Percentiles rank a stretch among this genome's conserved stretches.
These are phyloP conservation scores for Colletotrichum somersetense DNA, from an alignment of 2,329 filamentous ascomycete species.

Conservation along the genomic window DNA sequence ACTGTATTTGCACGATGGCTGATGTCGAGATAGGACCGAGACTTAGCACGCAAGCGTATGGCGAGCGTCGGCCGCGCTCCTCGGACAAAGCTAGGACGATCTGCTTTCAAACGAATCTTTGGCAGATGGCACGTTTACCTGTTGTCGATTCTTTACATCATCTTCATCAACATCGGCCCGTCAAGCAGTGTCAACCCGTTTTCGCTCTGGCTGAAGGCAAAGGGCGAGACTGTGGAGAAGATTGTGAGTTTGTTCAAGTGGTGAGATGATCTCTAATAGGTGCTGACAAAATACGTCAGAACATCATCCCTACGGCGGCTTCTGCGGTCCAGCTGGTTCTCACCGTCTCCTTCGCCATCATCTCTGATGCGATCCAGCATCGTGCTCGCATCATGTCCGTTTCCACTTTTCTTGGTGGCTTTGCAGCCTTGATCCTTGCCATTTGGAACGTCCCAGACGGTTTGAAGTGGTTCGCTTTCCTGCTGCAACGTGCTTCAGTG, in stretches of 20 bases:
- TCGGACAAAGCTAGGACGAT: constrained; percentile 64
- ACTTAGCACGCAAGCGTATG: constrained; percentile 28
- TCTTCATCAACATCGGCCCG: constrained; percentile 64
- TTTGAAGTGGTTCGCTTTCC: constrained; percentile 66
- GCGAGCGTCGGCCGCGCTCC: constrained; percentile 61
- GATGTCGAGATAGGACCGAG: constrained; percentile 11
- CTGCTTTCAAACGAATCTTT: constrained; percentile 37
- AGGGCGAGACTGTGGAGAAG: constrained; percentile 61
- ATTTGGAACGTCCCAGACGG: constrained; percentile 69
- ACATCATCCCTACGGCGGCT: constrained; percentile 36
- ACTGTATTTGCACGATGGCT: neutral
- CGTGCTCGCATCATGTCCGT: constrained; percentile 36
- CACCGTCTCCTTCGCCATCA: constrained; percentile 33
- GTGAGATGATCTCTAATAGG: too few relatives aligned
- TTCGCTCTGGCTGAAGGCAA: constrained; percentile 57
- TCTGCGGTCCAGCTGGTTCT: constrained; percentile 36
- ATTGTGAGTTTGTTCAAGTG: constrained; percentile 59
- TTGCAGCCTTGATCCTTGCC: constrained; percentile 55
- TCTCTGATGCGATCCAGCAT: constrained; percentile 36
- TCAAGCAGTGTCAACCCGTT: constrained; percentile 53
- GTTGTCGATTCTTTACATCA: constrained; percentile 53
- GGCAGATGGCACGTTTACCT: constrained; percentile 53
- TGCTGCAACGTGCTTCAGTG: constrained; percentile 47
- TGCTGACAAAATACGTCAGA: neutral
- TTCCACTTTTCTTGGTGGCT: constrained; percentile 34